Base-by-base conservation (phyloP, 169 alveolate species). In the Amoebophrya sp. region DNA sequence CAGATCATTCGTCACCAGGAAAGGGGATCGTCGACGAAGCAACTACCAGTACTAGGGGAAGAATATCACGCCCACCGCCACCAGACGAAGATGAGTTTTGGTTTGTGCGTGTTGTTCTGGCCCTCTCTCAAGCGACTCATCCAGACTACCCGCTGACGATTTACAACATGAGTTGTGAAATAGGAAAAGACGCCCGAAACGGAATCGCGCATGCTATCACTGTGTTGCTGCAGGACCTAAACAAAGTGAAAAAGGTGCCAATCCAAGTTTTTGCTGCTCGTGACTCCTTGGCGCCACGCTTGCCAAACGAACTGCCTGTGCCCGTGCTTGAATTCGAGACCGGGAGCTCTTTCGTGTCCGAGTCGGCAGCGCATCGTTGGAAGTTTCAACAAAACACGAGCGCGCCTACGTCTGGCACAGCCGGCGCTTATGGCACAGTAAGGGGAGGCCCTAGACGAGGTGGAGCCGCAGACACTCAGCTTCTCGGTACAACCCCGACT, bases 91-190 rank as follows among this genome's bases (percentile, higher is more conserved):
- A 65, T 36, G 83, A 65, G 26, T 65, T 65, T 18, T 65, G 83
- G 83, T 65, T 65, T 18, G 83, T 65, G 33, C 12, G 33, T 26
- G 83, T 65, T 26, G 83, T 65, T 65, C 2, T 65, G 83, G 2
- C 1, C 36, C 83, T 65, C 33, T 65, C 83, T 10, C 18, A 26
- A 26, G 2, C 33, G 3, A 65, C 33, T 10, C 18, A 18, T 36
- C 83, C 83, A 6, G 83, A 12, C 36, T 65, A 65, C 83, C 83
- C 83, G 83, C 33, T 65, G 83, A 65, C 83, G 33, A 65, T 65
- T 10, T 65, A 65, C 83, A 65, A 65, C 83, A 65, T 65, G 83
- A 65, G 83, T 26, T 65, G 83, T 36, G 83, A 65, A 36, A 18
- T 65, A 10, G 83, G 83, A 26, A 6, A 26, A 6, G 83, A 65